phyloP scores from a whole-genome alignment of 805 yeast species.

The Kockiozyma suomiensis region DNA sequence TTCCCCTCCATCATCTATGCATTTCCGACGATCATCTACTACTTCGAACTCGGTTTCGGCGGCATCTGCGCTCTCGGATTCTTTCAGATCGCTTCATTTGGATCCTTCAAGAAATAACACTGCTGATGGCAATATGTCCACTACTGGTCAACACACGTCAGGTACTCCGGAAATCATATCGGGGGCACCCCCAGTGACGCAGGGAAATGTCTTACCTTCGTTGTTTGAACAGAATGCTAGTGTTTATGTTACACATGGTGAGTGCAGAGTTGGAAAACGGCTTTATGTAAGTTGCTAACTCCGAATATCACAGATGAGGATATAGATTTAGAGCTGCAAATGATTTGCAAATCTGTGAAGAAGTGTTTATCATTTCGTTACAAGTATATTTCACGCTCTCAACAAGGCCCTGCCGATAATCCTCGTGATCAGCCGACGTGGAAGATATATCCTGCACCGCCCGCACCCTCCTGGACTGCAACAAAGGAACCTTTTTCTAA shows the following conservation, averaged over 20 bases:
- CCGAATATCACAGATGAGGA: slow-evolving; percentile 14
- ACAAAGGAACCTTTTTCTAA: slow-evolving; percentile 59
- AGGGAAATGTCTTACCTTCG: not conserved
- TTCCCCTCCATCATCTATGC: slow-evolving; percentile 5
- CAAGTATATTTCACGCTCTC: slow-evolving; percentile 69
- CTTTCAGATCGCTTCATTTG: slow-evolving; percentile 15
- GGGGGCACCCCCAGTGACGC: not conserved
- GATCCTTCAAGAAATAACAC: slow-evolving; percentile 1
- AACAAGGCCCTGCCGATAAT: slow-evolving; percentile 74
- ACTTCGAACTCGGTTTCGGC: not conserved
- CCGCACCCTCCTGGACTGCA: slow-evolving; percentile 81
- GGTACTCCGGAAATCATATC: not conserved
- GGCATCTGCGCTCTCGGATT: slow-evolving; percentile 12
- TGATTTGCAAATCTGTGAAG: slow-evolving; percentile 44
- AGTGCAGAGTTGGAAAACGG: not conserved
- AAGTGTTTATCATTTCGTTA: slow-evolving; percentile 71
- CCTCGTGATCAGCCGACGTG: slow-evolving; percentile 79
- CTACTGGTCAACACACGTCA: not conserved
- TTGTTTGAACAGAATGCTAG: not conserved
- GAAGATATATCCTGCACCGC: slow-evolving; percentile 91
- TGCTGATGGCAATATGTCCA: not conserved
- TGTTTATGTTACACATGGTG: slow-evolving; percentile 2
- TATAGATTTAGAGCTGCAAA: slow-evolving; percentile 39
- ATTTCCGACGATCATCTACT: slow-evolving; percentile 14
- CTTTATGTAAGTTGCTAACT: not conserved